A percentile compares a stretch with the other conserved stretches of the same genome.
Conservation (phyloP, 2,329 filamentous ascomycete genomes). For the Mollisia scopiformis region DNA sequence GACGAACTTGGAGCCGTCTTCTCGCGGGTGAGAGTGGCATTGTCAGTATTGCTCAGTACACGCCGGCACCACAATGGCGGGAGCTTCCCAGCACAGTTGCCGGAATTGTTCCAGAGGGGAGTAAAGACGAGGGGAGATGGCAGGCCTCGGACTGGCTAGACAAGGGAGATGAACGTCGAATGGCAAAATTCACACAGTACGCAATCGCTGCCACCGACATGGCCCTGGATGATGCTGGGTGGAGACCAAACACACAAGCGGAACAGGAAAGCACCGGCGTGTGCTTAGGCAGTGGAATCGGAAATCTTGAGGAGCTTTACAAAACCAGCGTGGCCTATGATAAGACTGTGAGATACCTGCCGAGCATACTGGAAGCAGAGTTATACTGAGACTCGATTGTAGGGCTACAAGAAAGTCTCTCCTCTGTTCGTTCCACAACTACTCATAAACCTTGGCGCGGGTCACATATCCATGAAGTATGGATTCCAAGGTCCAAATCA, state of each 20-base stretch:
- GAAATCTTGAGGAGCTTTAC: constrained; percentile 90
- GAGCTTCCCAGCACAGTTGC: constrained; percentile 84
- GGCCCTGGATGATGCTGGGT: constrained; percentile 81
- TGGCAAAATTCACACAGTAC: constrained; percentile 92
- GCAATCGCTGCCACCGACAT: constrained; percentile 85
- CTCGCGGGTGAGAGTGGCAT: constrained; percentile 81
- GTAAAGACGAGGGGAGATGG: constrained; percentile 50
- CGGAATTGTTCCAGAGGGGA: constrained; percentile 72
- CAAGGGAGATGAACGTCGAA: constrained; percentile 66
- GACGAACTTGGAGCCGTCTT: constrained; percentile 79
- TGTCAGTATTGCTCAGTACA: constrained; percentile 67
- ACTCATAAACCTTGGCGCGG: constrained; percentile 92
- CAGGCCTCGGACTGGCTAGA: constrained; percentile 56
- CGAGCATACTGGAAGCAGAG: background rate
- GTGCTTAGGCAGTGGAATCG: constrained; percentile 93
- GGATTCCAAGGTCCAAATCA: constrained; percentile 92
- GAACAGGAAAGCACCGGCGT: constrained; percentile 82
- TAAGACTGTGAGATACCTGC: constrained; percentile 60
- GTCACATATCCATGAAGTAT: constrained; percentile 91
- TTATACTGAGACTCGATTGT: constrained; percentile 26
- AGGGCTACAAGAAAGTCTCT: constrained; percentile 93
- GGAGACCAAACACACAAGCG: constrained; percentile 54
- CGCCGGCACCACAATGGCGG: constrained; percentile 53
- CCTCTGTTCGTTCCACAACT: constrained; percentile 92
- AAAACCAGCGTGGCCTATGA: constrained; percentile 78